Base-by-base conservation (phyloP, 208 protist species). In the Crithidia brevicula region DNA sequence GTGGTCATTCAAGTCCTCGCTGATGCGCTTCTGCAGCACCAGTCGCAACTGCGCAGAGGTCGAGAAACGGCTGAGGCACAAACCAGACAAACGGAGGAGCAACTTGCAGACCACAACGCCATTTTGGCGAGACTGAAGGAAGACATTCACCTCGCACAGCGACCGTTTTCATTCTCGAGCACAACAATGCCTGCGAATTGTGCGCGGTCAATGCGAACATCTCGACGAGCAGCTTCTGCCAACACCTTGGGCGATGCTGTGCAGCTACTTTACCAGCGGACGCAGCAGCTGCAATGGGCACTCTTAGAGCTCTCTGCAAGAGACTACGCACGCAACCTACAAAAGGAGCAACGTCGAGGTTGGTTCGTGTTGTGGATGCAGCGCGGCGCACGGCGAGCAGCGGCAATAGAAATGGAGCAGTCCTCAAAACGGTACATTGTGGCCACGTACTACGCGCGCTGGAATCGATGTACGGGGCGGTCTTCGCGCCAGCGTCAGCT, bases 1-100 rank as follows among this genome's bases (percentile, higher is more conserved):
- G 7, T 23, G 6, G 46, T 65, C 5, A 31, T 65, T 20, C 59
- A 65, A 42, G 11, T 65, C 2, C 45, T 65, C 3, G 59, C 59
- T 3, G 59, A 65, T 54, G 59, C 45, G 1, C 28, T 65, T 1
- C 18, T 65, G 10, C 59, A 65, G 13, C 59, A 65, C 5, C 46
- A 65, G 30, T 42, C 10, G 11, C 28, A 65, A 30, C 8, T 54
- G 4, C 28, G 34, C 4, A 27, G 45, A 4, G 33, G 20, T 33
- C 59, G 59, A 7, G 59, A 53, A 23, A 28, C 46, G 22, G 23
- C 59, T 0, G 59, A 65, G 33, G 43, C 45, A 23, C 59, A 45
- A 4, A 46, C 30, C 8, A 38, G 13, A 23, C 59, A 65, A 22
- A 31, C 45, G 0, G 43, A 52, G 1, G n/a, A 20, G 10, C 23